Conservation (phyloP, 1,284 basidiomycete species). For the Moniliella sp. region DNA sequence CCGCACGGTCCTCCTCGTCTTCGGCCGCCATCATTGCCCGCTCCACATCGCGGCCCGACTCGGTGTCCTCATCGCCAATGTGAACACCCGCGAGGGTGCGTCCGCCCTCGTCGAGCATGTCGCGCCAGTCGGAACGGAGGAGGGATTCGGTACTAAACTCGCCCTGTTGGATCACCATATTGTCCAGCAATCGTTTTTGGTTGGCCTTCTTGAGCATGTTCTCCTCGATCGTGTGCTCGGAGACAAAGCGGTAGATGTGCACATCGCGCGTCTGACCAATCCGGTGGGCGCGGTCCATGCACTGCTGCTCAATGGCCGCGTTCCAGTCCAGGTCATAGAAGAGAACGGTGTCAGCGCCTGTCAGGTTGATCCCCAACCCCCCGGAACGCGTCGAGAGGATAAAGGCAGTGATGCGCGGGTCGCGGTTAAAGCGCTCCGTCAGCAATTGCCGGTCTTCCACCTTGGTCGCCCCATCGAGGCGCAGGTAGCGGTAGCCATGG, state of each 20-base stretch:
- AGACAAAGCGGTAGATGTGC: constrained; percentile 87
- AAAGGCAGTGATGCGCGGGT: constrained; percentile 70
- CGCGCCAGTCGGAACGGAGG: constrained; percentile 51
- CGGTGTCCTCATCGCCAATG: constrained; percentile 19
- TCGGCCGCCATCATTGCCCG: constrained; percentile 61
- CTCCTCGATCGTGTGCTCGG: constrained; percentile 77
- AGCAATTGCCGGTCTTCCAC: constrained; percentile 86
- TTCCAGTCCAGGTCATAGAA: constrained; percentile 97
- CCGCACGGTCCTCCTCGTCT: constrained; percentile 62
- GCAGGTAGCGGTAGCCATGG: constrained; percentile 76
- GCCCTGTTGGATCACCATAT: constrained; percentile 76
- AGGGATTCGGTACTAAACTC: constrained; percentile 50
- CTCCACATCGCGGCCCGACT: constrained; percentile 39
- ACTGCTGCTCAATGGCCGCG: constrained; percentile 87
- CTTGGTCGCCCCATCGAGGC: constrained; percentile 79
- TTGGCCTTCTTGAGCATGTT: constrained; percentile 87
- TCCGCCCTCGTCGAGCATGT: constrained; percentile 45
- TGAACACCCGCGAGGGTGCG: constrained; percentile 18
- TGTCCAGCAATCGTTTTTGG: constrained; percentile 75
- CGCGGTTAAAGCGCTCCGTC: constrained; percentile 87
- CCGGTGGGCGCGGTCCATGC: constrained; percentile 79
- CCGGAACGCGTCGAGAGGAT: constrained; percentile 81
- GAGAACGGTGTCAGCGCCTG: constrained; percentile 87
- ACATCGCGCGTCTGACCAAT: constrained; percentile 93
- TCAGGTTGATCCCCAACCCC: constrained; percentile 77